Percentiles rank a stretch among this genome's conserved stretches.
Conservation (phyloP, 2,329 filamentous ascomycete genomes). For the Scortechinia acanthostroma region DNA sequence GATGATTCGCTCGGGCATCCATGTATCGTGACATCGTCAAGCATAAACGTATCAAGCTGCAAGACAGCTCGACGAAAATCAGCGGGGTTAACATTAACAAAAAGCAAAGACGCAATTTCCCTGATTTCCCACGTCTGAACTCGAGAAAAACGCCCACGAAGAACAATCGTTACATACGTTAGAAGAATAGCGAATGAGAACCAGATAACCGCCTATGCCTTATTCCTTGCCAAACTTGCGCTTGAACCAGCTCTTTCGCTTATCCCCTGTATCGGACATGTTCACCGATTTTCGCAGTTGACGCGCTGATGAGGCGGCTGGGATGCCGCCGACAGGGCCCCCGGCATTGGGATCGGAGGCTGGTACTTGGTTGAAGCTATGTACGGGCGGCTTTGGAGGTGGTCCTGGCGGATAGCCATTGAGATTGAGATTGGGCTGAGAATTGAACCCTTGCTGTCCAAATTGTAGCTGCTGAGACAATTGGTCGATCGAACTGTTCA, state of each 20-base stretch:
- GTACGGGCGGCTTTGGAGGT: neutral
- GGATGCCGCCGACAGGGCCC: neutral
- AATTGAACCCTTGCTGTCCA: neutral
- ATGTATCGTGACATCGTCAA: neutral
- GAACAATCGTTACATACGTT: too few species aligned
- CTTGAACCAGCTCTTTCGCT: constrained; percentile 3
- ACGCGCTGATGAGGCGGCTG: constrained; percentile 5
- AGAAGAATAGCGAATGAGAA: neutral
- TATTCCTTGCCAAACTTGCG: neutral
- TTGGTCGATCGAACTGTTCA: constrained; percentile 2
- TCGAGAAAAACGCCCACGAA: neutral
- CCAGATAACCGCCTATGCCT: neutral
- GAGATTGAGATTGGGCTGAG: neutral
- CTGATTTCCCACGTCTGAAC: neutral
- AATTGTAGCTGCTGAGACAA: neutral
- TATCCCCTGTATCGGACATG: neutral
- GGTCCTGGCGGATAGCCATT: neutral
- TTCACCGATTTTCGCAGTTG: neutral
- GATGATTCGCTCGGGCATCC: too few species aligned
- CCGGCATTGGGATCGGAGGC: neutral
- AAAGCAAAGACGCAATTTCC: neutral
- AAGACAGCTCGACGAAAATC: neutral
- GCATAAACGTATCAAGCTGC: neutral
- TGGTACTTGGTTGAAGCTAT: neutral
- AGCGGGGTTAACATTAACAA: neutral